Conservation (phyloP, 2,329 filamentous ascomycete species). For the Hymenoscyphus repandus region DNA sequence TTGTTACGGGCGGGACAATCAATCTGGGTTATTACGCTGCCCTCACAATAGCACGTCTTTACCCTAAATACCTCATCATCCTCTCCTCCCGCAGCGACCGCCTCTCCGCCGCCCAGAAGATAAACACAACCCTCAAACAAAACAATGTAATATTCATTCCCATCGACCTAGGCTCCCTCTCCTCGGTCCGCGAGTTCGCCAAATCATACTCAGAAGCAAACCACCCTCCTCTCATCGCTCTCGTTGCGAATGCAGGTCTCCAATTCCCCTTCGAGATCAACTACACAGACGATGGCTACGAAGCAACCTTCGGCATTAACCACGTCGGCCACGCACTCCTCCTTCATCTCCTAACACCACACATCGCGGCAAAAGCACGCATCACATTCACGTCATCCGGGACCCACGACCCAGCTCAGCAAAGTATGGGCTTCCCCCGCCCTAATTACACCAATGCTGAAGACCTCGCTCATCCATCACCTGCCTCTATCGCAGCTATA, state of each 20-base stretch:
- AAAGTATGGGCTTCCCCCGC: constrained; percentile 36
- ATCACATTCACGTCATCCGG: constrained; percentile 41
- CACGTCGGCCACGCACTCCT: constrained; percentile 47
- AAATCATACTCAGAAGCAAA: constrained; percentile 31
- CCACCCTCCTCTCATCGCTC: constrained; percentile 38
- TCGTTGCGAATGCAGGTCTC: constrained; percentile 43
- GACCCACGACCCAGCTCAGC: constrained; percentile 43
- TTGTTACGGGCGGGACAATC: constrained; percentile 43
- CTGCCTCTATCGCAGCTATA: constrained; percentile 20
- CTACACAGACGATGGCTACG: constrained; percentile 39
- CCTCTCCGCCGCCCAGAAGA: constrained; percentile 35
- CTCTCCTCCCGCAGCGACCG: constrained; percentile 40
- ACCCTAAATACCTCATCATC: constrained; percentile 37
- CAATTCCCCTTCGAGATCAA: constrained; percentile 36
- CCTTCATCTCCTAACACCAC: constrained; percentile 40
- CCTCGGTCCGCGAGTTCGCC: constrained; percentile 39
- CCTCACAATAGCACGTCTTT: constrained; percentile 35
- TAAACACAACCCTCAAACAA: constrained; percentile 39
- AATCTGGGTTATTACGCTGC: constrained; percentile 40
- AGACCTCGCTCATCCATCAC: constrained; percentile 38
- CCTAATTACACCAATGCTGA: constrained; percentile 40
- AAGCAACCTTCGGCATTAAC: constrained; percentile 44
- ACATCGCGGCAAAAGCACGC: constrained; percentile 35
- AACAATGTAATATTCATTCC: constrained; percentile 37
- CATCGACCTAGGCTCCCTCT: constrained; percentile 38